Evolutionary conservation across 352 stramenopile species (phyloP), one percentile per base, ranked within the genome.

Genomic region (Peronospora belbahrii): DNA sequence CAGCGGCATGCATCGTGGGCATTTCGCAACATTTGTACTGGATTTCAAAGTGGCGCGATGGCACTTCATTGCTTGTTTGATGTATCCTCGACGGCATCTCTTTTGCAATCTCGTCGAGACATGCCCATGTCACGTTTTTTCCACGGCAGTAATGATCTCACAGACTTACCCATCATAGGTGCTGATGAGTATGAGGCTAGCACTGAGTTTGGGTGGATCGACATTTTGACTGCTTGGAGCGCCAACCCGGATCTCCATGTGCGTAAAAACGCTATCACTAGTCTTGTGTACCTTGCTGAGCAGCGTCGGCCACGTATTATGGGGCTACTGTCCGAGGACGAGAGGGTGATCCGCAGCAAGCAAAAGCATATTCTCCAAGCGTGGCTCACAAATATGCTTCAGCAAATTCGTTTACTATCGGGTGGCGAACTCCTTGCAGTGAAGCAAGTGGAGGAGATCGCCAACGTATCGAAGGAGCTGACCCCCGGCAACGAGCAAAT

Each of bases 151-250:
- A 59, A 62, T 25, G 79, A 90, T 42, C 37, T 90, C 25, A 83
- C 65, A 18, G 79, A 85, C 42, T 56, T 90, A 13, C 79, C 79
- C 2, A 67, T 90, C 2, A 46, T 84, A 9, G 79, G 75, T 6
- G 79, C 75, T 23, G 79, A 84, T 36, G 82, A 93, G 28, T 87
- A 85, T 49, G 79, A 93, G 31, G 56, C 70, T 15, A 80, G 45
- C 30, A 87, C 71, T 8, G 68, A 90, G 47, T 75, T 86, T 34
- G 82, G 82, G 0, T 93, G 82, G 82, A 67, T 85, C 19, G 82
- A 93, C 38, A 87, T 93, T 19, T 40, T 90, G 20, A 89, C 78
- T 1, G 43, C 68, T 24, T 93, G 82, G 82, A 79, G 65, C 9
- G 59, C 63, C n/a, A 88, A 68, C 25, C 35, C 63, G 15, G 52